Evolutionary conservation across 2,329 filamentous ascomycete species (phyloP).

Genomic region (Neofusicoccum ribis): DNA sequence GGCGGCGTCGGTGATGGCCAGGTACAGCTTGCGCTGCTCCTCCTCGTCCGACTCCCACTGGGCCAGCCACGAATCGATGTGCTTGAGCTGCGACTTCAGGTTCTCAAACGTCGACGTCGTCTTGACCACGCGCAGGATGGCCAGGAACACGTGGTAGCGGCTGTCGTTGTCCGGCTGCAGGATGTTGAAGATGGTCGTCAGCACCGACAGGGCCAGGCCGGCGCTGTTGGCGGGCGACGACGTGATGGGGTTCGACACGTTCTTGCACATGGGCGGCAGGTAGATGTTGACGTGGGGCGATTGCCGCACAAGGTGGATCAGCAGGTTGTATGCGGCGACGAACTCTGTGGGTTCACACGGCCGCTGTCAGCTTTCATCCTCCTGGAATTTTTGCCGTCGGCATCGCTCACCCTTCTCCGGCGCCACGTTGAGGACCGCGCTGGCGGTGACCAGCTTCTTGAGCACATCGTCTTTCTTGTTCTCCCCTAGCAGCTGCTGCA

Average conservation of each 20-base stretch:
- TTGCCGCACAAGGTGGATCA: constrained; percentile 89
- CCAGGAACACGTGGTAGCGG: constrained; percentile 86
- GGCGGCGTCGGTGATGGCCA: constrained; percentile 79
- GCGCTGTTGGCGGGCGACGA: constrained; percentile 83
- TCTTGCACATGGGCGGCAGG: constrained; percentile 83
- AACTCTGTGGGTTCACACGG: constrained; percentile 63
- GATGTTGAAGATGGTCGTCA: constrained; percentile 97
- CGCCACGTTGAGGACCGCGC: constrained; percentile 73
- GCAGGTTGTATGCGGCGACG: constrained; percentile 92
- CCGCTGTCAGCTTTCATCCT: constrained; percentile 13
- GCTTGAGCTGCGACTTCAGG: constrained; percentile 78
- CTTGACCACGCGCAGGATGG: constrained; percentile 81
- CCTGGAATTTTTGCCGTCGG: not conserved
- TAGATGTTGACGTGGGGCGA: constrained; percentile 82
- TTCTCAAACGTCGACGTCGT: constrained; percentile 71
- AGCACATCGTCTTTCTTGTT: constrained; percentile 80
- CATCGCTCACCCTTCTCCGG: constrained; percentile 72
- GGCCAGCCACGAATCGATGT: constrained; percentile 77
- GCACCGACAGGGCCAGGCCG: constrained; percentile 81
- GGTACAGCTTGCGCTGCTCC: constrained; percentile 80
- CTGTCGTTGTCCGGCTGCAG: constrained; percentile 73
- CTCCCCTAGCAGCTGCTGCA: constrained; percentile 68
- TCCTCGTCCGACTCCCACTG: constrained; percentile 82
- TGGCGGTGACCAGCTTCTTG: constrained; percentile 83
- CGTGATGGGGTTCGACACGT: constrained; percentile 82